These are phyloP conservation scores for Agastache rugosa DNA, from an alignment of 257 asterid genomes.

Conservation along the genomic window DNA sequence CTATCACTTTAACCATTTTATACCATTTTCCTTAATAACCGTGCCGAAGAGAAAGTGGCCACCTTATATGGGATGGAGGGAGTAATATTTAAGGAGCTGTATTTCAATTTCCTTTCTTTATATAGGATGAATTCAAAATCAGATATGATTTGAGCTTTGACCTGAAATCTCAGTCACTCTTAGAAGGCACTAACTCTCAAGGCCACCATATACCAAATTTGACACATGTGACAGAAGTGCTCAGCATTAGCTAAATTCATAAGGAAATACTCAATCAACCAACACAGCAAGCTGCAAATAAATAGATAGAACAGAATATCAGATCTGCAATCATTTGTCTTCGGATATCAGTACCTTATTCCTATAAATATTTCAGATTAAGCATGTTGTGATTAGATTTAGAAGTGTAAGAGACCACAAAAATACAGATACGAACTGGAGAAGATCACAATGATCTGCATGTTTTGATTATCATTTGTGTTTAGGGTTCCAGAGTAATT, in stretches of 20 bases:
- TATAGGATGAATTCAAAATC: not conserved
- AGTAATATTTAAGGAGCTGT: not conserved
- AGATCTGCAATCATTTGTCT: constrained; percentile 25
- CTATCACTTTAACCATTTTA: no score
- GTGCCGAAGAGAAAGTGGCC: no score
- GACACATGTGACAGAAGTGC: constrained; percentile 17
- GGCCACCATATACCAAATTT: constrained; percentile 23
- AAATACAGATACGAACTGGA: constrained; percentile 6
- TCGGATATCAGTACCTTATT: constrained; percentile 17
- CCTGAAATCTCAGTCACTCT: constrained; percentile 6
- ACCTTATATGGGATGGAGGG: no score
- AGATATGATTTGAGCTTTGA: constrained; percentile 27
- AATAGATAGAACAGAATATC: constrained; percentile 18
- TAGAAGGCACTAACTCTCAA: constrained; percentile 25
- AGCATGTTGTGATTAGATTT: constrained; percentile 20
- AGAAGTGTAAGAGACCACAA: constrained; percentile 24
- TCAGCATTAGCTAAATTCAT: constrained; percentile 19
- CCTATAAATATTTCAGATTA: constrained; percentile 27
- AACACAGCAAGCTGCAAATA: constrained; percentile 28
- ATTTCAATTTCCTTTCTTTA: constrained; percentile 1
- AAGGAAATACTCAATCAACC: constrained; percentile 22
- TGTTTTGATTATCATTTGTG: no score
- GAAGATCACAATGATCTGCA: constrained; percentile 9
- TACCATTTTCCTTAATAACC: no score
- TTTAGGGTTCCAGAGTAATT: constrained; percentile 11